Evolutionary conservation across 805 yeast genomes (phyloP).

Genomic region (Monosporozyma unispora): DNA sequence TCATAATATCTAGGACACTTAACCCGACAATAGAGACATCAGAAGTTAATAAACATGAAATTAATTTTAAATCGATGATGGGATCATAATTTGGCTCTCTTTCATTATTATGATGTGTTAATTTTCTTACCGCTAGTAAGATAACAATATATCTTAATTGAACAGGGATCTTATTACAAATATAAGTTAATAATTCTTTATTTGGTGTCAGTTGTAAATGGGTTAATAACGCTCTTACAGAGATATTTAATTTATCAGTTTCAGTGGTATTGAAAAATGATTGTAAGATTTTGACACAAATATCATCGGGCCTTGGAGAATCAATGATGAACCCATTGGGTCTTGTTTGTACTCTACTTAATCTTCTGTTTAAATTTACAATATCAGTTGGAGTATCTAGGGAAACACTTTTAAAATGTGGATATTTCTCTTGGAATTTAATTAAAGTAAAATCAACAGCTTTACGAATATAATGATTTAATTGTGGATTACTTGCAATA

Average conservation of each 20-base stretch:
- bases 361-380: constrained; percentile 15
- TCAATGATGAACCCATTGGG: constrained; percentile 19
- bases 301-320: constrained; percentile 20
- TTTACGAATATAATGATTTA: constrained; percentile 19
- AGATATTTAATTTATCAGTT: constrained; percentile 48
- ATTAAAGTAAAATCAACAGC: constrained; percentile 19
- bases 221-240: constrained; percentile 45
- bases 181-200: constrained; percentile 44
- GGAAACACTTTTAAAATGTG: constrained; percentile 12
- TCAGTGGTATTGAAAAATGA: constrained; percentile 56
- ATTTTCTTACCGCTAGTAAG: constrained; percentile 35
- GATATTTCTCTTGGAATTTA: constrained; percentile 24
- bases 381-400: constrained; percentile 6
- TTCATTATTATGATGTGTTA: constrained; percentile 11
- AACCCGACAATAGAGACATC: constrained; percentile 80
- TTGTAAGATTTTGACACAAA: constrained; percentile 38
- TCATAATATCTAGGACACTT: constrained; percentile 71
- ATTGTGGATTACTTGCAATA: constrained; percentile 23
- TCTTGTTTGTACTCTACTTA: constrained; percentile 28
- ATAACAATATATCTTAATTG: constrained; percentile 63
- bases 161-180: constrained; percentile 73
- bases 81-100: constrained; percentile 7
- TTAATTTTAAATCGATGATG: constrained; percentile 31
- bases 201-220: constrained; percentile 33
- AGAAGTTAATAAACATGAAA: constrained; percentile 58